Evolutionary conservation across 805 yeast species (phyloP).

Genomic region (Zygoascus biomembranicola): DNA sequence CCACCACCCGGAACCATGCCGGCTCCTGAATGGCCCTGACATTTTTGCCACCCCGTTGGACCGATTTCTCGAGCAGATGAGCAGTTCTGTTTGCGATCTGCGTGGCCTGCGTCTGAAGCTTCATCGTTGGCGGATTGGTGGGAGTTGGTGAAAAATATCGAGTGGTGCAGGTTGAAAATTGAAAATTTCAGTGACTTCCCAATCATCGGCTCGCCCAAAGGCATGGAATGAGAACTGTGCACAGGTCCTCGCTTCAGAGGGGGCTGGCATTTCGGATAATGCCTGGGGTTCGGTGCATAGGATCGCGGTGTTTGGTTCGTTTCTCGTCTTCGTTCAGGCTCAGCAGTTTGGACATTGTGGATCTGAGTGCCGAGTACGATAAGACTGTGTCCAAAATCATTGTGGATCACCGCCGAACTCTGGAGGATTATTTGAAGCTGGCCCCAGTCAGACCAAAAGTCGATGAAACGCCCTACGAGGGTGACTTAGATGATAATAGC

Average conservation of each 20-base stretch:
- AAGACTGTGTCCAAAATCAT: conserved; percentile 11
- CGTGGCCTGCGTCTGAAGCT: conserved; percentile 67
- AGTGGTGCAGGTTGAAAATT: neutral
- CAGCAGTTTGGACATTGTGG: neutral
- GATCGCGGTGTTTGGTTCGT: neutral
- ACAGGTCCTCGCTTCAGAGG: neutral
- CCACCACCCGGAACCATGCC: conserved; percentile 82
- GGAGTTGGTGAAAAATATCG: neutral
- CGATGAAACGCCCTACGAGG: neutral
- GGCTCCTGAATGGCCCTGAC: conserved; percentile 53
- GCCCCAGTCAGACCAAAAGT: neutral
- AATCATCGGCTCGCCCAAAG: no score
- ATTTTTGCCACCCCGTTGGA: conserved; percentile 25
- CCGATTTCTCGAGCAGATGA: conserved; percentile 53
- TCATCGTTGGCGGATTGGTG: conserved; percentile 36
- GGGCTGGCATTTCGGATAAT: neutral
- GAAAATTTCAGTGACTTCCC: neutral
- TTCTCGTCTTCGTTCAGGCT: neutral
- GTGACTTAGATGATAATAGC: neutral
- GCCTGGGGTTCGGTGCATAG: neutral
- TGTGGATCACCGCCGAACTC: conserved; percentile 1
- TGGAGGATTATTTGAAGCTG: neutral
- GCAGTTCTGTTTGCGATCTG: conserved; percentile 76
- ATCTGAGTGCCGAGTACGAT: conserved; percentile 13
- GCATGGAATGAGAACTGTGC: neutral